Evolutionary conservation across 2,329 filamentous ascomycete species (phyloP), one percentile per base, ranked within the genome.

Genomic region (Pseudopithomyces chartarum): DNA sequence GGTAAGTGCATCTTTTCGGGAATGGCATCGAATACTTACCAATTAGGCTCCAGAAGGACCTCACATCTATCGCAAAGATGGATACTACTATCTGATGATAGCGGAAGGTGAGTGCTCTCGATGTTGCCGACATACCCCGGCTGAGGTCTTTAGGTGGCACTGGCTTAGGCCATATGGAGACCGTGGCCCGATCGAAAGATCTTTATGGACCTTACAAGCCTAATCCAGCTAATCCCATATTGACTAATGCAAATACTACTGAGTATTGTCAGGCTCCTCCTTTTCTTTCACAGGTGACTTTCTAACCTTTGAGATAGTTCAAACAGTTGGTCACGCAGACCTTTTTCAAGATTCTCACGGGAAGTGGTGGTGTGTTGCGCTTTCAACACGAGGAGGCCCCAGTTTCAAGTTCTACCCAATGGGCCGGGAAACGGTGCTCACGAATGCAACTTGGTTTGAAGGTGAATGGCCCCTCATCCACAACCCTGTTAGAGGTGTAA

Each of bases 391-490:
- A 20, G 60, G 63, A 6, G 68, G 69, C 10, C 64, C 69, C 8
- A 59, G 65, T n/a, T 68, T 62, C 52, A 29, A 61, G 17, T 62
- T 55, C 1, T 70, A 67, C 47, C 68, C 68, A 10, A 70, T 70
- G 66, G 69, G 68, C 1, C 59, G 69, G 19, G 68, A 71, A 44
- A 69, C 67, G 1, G 55, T 71, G 1, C 50, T 70, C n/a, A 63
- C 59, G 12, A 65, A 66, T 38, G 67, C 68, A 3, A 71, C 67
- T 1, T 71, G 68, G 68, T 52, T 59, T 23, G 54, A 60, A 39
- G 65, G 66, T 7, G 49, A 59, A 6, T 86, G 82, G 81, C 84
- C 84, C 0, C 43, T 62, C 40, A 79, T 48, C 59, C 80, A 52
- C 46, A 53, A 64, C 38, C 77, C 74, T 1, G 76, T 84, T 3